Evolutionary conservation across 306 rosid genomes (phyloP), one percentile per base, ranked within the genome.

Genomic region (Vicia sativa): DNA sequence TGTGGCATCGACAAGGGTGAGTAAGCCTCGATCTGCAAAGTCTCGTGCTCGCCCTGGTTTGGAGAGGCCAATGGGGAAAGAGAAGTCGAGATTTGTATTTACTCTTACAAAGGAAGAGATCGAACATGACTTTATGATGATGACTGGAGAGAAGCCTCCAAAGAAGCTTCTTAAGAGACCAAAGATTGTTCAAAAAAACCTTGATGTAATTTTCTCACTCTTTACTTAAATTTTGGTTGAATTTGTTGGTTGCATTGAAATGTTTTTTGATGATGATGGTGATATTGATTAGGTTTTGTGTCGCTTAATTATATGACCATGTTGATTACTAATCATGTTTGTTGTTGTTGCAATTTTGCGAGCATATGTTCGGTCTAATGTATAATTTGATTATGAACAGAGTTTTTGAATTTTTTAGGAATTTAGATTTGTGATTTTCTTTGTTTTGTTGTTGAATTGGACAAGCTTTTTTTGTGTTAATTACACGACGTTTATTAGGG

Each of bases 141-240:
- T 85, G 68, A 85, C 85, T 0, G 83, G 81, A 16, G 48, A 52
- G 5, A 73, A 56, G 65, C 83, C 87, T 0, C 9, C 78, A 0
- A 75, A 74, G 39, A 75, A 63, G 68, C 73, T 79, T 10, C 57
- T 4, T 61, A 82, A 29, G 68, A 72, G 85, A 69, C 2, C 73
- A 0, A 68, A 9, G 61, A 29, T 0, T 11, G 57, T 67, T 28
- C 81, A 82, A 71, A 79, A 58, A 14, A n/a, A 23, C 6, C 67
- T 79, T 18, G 83, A 85, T 48, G 89, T 85, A 82, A 28, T 25
- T 11, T 6, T 54, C 50, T 29, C 45, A 48, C 52, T 21, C 39
- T 48, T 19, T 3, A 26, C 42, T 9, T 43, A 26, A 14, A 25
- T 52, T 52, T 52, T 52, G 13, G 9, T 48, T 45, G 19, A 14